Conservation (phyloP, 2,329 filamentous ascomycete species). For the Sporothrix globosa region DNA sequence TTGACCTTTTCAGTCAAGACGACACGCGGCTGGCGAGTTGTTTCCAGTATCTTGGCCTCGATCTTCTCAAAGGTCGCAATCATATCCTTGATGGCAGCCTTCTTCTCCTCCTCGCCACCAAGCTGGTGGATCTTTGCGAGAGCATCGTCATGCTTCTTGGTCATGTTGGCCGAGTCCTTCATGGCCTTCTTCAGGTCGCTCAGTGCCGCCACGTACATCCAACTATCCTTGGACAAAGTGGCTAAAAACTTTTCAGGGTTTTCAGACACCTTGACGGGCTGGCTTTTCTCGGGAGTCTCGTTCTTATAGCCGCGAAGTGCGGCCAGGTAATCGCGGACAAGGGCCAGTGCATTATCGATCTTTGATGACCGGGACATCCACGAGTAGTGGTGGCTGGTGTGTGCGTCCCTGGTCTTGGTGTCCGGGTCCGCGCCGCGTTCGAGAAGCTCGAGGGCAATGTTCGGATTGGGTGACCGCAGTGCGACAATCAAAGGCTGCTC, state of each 20-base stretch:
- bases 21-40: conserved; percentile 67
- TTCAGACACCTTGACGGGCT: conserved; percentile 41
- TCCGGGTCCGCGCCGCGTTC: conserved; percentile 68
- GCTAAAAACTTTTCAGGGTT: conserved; percentile 58
- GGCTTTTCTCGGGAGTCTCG: conserved; percentile 41
- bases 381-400: conserved; percentile 34
- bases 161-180: conserved; percentile 42
- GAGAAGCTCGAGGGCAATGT: conserved; percentile 62
- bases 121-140: conserved; percentile 41
- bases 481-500: conserved; percentile 71
- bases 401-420: conserved; percentile 51
- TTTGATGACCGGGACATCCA: conserved; percentile 42
- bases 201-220: conserved; percentile 60
- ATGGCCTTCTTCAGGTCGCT: conserved; percentile 45
- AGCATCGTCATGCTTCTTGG: conserved; percentile 45
- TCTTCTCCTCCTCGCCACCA: conserved; percentile 55
- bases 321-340: conserved; percentile 58
- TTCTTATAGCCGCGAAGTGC: conserved; percentile 52
- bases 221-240: conserved; percentile 57
- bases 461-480: conserved; percentile 51
- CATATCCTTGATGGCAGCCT: conserved; percentile 55
- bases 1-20: conserved; percentile 63
- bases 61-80: conserved; percentile 59
- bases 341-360: conserved; percentile 56
- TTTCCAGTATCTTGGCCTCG: conserved; percentile 57